Evolutionary conservation across 2,329 filamentous ascomycete species (phyloP).

Genomic region (Teratosphaeriaceae sp.): DNA sequence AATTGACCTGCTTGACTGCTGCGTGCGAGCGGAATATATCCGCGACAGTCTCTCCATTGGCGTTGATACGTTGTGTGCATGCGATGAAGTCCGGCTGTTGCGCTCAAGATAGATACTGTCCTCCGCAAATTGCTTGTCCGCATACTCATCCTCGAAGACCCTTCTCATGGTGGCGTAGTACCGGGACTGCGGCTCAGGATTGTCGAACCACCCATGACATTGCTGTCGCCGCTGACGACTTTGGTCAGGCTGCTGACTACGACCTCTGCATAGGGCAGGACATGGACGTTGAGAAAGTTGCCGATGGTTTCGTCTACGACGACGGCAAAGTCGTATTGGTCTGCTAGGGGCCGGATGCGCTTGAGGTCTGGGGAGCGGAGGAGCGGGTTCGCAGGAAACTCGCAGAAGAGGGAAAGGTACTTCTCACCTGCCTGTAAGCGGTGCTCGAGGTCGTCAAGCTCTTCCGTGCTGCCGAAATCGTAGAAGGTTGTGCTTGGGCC

Average conservation of each 20-base stretch:
- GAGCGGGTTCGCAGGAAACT: slow-evolving; percentile 90
- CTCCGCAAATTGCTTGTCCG: slow-evolving; percentile 91
- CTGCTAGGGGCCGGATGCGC: slow-evolving; percentile 73
- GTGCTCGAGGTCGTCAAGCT: slow-evolving; percentile 76
- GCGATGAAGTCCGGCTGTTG: slow-evolving; percentile 89
- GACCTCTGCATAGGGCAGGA: slow-evolving; percentile 84
- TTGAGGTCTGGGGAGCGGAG: slow-evolving; percentile 75
- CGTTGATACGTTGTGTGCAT: slow-evolving; percentile 77
- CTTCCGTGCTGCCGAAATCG: slow-evolving; percentile 66
- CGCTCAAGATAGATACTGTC: slow-evolving; percentile 92
- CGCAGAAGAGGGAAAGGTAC: slow-evolving; percentile 81
- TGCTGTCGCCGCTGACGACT: slow-evolving; percentile 94
- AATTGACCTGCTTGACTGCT: slow-evolving; percentile 72
- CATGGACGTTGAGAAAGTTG: slow-evolving; percentile 92
- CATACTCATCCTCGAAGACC: slow-evolving; percentile 59
- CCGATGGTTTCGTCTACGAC: slow-evolving; percentile 95
- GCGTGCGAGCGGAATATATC: slow-evolving; percentile 57
- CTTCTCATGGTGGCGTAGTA: slow-evolving; percentile 66
- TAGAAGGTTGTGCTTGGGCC: slow-evolving; percentile 86
- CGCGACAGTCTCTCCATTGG: slow-evolving; percentile 77
- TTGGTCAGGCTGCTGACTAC: slow-evolving; percentile 95
- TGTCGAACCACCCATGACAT: slow-evolving; percentile 85
- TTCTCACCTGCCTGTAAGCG: slow-evolving; percentile 65
- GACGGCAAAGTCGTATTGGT: slow-evolving; percentile 79
- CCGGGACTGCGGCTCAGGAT: slow-evolving; percentile 60